These are phyloP conservation scores for Trametes pubescens DNA, from an alignment of 1,284 basidiomycete genomes.

Conservation along the genomic window DNA sequence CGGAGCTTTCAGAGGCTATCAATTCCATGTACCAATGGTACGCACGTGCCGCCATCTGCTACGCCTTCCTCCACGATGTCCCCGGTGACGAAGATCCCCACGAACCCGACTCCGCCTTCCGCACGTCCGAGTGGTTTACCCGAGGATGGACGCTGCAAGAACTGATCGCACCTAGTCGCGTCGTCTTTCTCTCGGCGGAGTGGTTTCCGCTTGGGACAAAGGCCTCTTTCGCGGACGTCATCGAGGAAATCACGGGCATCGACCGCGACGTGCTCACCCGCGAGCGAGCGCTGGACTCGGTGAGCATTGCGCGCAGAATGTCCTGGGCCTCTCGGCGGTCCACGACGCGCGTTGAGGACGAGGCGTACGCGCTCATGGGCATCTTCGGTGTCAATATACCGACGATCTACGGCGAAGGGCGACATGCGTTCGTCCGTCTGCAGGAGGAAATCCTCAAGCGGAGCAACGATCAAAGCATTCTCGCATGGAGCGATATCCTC, in stretches of 20 bases:
- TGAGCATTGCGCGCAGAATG: constrained; percentile 10
- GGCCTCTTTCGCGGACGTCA: not conserved
- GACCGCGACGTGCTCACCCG: not conserved
- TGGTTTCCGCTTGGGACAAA: constrained; percentile 11
- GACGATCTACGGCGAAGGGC: constrained; percentile 13
- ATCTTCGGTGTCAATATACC: not conserved
- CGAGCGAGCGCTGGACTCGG: constrained; percentile 19
- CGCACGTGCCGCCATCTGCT: constrained; percentile 6
- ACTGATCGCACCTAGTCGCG: constrained; percentile 1
- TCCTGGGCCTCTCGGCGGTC: constrained; percentile 12
- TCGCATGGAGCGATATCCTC: constrained; percentile 2
- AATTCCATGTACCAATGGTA: constrained; percentile 13
- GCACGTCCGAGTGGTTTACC: constrained; percentile 9
- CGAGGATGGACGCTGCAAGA: constrained; percentile 16
- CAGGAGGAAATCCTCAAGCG: constrained; percentile 13
- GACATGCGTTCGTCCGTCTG: constrained; percentile 6
- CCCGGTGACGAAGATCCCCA: not conserved
- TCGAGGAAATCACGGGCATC: not conserved
- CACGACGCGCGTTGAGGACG: constrained; percentile 5
- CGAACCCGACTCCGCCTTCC: not conserved
- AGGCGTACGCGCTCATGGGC: constrained; percentile 8
- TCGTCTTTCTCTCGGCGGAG: constrained; percentile 1
- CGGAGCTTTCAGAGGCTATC: constrained; percentile 11
- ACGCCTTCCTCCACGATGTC: constrained; percentile 14
- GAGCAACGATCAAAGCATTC: constrained; percentile 8